phyloP scores from a whole-genome alignment of 768 basidiomycete genomes.

The Boletellus ananiceps region DNA sequence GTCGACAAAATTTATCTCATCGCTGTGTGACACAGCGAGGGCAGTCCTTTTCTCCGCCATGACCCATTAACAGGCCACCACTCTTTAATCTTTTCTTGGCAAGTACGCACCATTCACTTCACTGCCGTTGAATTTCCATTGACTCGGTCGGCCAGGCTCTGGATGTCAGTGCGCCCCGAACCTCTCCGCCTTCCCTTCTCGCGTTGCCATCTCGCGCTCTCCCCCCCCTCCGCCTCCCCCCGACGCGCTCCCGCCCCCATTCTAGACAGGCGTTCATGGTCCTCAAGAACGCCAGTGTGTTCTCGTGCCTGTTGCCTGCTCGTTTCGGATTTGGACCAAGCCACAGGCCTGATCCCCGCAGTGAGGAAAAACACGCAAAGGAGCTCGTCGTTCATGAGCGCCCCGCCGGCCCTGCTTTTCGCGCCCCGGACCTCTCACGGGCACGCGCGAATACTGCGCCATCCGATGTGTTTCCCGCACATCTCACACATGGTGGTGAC shows the following conservation, averaged over 20 bases:
- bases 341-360: constrained; percentile 10
- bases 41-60: constrained; percentile 4
- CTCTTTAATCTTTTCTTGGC: not conserved
- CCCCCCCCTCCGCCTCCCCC: not conserved
- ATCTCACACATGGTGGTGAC: constrained; percentile 38
- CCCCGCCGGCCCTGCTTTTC: constrained; percentile 23
- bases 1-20: constrained; percentile 6
- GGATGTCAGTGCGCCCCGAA: constrained; percentile 6
- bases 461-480: constrained; percentile 31
- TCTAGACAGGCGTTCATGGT: constrained; percentile 28
- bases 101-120: not conserved
- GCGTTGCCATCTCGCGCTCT: not conserved
- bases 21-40: constrained; percentile 22
- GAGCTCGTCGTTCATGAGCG: constrained; percentile 18
- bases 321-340: constrained; percentile 29
- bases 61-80: not conserved
- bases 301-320: constrained; percentile 37
- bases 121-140: not conserved
- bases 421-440: constrained; percentile 13
- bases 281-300: constrained; percentile 28
- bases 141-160: constrained; percentile 2
- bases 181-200: not conserved
- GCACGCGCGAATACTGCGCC: constrained; percentile 30
- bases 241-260: no score
- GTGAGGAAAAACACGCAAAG: constrained; percentile 20